phyloP scores from a whole-genome alignment of 768 basidiomycete genomes.

The Strobilomyces dryophilus region DNA sequence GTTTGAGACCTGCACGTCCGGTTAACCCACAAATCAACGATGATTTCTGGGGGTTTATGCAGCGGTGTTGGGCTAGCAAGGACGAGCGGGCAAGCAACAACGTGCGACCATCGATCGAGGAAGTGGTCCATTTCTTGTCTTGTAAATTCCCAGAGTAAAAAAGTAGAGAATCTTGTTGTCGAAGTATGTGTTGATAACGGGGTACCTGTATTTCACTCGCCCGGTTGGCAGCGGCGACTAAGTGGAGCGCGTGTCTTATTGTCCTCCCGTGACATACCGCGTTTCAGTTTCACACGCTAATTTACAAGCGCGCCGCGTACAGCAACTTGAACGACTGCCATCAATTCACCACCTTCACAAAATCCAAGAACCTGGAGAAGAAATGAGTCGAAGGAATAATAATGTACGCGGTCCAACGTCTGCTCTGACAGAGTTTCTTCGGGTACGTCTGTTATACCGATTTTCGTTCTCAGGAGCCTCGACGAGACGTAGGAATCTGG shows the following conservation, averaged over 20 bases:
- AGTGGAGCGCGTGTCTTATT: not conserved
- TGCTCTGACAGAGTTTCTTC: slow-evolving; percentile 77
- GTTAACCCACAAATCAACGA: not conserved
- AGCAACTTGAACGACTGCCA: not conserved
- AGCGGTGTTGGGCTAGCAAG: slow-evolving; percentile 26
- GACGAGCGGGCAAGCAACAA: not conserved
- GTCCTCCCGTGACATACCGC: slow-evolving; percentile 15
- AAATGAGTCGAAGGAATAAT: slow-evolving; percentile 35
- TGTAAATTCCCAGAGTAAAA: not conserved
- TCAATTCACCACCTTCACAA: not conserved
- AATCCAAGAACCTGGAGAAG: too few species aligned
- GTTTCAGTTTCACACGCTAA: slow-evolving; percentile 10
- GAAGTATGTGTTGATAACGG: too few species aligned
- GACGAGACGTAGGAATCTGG: slow-evolving; percentile 42
- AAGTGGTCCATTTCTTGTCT: slow-evolving; percentile 19
- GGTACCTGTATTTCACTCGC: too few species aligned
- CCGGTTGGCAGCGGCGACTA: too few species aligned
- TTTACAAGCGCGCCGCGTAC: slow-evolving; percentile 9
- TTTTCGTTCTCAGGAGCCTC: slow-evolving; percentile 17
- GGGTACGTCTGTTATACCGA: slow-evolving; percentile 38
- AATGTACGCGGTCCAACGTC: slow-evolving; percentile 81
- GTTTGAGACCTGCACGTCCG: slow-evolving; percentile 10
- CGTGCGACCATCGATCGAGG: slow-evolving; percentile 13
- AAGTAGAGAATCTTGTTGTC: not conserved
- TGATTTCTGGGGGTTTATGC: slow-evolving; percentile 17